A percentile compares a stretch with the other conserved stretches of the same genome.
phyloP scores from a whole-genome alignment of 2,329 filamentous ascomycete species.

The Neocucurbitaria cava region DNA sequence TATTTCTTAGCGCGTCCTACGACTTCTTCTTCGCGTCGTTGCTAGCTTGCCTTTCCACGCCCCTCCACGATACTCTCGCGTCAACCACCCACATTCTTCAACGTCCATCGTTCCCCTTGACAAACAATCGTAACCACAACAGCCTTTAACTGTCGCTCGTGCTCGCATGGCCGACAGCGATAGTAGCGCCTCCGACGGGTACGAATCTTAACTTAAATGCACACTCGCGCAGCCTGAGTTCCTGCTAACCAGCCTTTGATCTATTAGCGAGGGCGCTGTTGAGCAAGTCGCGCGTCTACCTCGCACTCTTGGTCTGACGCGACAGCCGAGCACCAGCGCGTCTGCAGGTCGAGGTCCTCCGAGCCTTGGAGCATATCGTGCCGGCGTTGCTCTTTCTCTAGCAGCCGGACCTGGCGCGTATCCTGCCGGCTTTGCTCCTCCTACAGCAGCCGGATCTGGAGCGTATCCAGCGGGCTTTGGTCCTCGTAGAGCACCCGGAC shows the following conservation, averaged over 20 bases:
- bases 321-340: background rate
- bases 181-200: background rate
- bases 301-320: background rate
- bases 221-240: background rate
- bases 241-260: background rate
- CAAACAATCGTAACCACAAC: conserved; percentile 7
- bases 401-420: too few relatives aligned
- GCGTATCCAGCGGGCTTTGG: too few relatives aligned
- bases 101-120: conserved; percentile 5
- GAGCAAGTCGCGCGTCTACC: background rate
- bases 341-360: background rate
- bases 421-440: too few relatives aligned
- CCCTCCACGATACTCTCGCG: background rate
- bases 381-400: background rate
- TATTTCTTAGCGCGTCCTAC: conserved; percentile 5
- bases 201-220: background rate
- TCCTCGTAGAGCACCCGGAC: too few relatives aligned
- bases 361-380: background rate
- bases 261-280: too few relatives aligned
- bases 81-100: background rate
- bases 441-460: too few relatives aligned
- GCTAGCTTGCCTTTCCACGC: background rate
- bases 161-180: conserved; percentile 14
- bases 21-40: background rate
- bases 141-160: conserved; percentile 6